Percentiles rank a stretch among this genome's conserved stretches.
Evolutionary conservation across 345 rosid species (phyloP).

Genomic region (Lenwebbia sp.): DNA sequence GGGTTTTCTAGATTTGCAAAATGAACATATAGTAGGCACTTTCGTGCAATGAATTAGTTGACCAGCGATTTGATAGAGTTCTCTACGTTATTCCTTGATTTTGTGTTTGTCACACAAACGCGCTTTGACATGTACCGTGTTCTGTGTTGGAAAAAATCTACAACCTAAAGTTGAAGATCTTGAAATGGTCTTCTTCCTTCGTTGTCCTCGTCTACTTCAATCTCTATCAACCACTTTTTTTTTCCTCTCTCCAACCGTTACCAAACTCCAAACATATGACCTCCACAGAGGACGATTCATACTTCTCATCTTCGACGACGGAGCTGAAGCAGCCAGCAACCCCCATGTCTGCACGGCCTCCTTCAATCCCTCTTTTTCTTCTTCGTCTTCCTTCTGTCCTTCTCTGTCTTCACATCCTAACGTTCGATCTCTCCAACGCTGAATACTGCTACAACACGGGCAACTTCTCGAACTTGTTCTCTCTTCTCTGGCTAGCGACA

Average conservation of each 20-base stretch:
- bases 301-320: background rate
- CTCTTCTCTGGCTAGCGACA: background rate
- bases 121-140: background rate
- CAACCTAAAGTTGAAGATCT: background rate
- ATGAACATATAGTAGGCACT: no score
- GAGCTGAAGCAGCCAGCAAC: background rate
- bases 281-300: background rate
- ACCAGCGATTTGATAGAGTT: no score
- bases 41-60: no score
- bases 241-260: no score
- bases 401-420: background rate
- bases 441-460: background rate
- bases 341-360: background rate
- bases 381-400: background rate
- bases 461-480: background rate
- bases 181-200: background rate
- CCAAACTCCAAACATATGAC: no score
- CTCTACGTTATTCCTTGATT: no score
- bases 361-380: background rate
- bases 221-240: background rate
- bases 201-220: background rate
- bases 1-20: no score
- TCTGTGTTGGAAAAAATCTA: background rate
- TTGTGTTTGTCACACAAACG: no score
- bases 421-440: background rate